Base-by-base conservation (phyloP, 2,329 filamentous ascomycete species). In the Fusarium begoniae region DNA sequence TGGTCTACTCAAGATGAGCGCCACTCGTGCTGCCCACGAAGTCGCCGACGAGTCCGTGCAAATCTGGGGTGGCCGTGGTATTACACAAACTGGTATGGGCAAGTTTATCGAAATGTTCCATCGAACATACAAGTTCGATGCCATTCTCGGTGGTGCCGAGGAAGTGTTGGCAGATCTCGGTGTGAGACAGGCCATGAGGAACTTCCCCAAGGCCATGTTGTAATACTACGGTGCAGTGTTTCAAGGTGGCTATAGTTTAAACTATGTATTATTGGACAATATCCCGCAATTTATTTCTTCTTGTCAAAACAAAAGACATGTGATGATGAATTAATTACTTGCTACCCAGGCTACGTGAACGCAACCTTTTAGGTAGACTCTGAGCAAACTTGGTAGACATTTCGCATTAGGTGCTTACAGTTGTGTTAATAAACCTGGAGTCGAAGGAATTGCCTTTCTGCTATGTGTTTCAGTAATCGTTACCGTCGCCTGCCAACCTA, bases 21-120 rank as follows among this genome's bases (percentile, higher is more conserved):
- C 87, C 53, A 97, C 94, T 10, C 89, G 93, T 38, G 90, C 91
- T 45, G 93, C 94, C 3, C 93, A 96, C 80, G 94, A 96, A 79
- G 90, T 96, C 75, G 94, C 94, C 69, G 94, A 96, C 81, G 92
- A 95, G 79, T 89, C 93, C 5, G 91, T 94, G 10, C 94, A 96
- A 80, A 95, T 97, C 79, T 97, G 95, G 83, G 94, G 94, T 53
- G 94, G 94, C 12, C 88, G 94, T 62, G 94, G 91, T 8, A 82
- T 97, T 14, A 97, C 94, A 2, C 92, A 95, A 83, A 89, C 89
- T 1, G 94, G 94, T 22, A 97, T 97, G 94, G 94, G 94, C 54
- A 88, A 89, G 58, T 87, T 94, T 38, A 90, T 97, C 70, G 94
- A 97, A 84, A 92, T 93, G 87, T 96, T 96, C 84, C 90, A 96